Base-by-base conservation (phyloP, 257 asterid species). In the Solanum piurae region DNA sequence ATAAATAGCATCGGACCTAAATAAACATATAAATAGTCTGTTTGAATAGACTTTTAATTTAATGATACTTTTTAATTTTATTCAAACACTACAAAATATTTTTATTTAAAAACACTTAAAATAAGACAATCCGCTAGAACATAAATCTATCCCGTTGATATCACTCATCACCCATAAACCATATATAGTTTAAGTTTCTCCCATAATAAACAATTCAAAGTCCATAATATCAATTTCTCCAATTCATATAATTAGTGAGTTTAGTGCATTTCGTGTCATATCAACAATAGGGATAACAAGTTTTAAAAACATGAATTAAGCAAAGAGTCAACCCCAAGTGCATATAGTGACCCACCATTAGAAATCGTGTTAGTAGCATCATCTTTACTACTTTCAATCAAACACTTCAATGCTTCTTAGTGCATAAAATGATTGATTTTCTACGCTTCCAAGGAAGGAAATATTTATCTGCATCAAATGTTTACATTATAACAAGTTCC, bases 211-310 rank as follows among this genome's bases (percentile, higher is more conserved):
- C 60, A 84, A 31, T 37, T 60, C 38, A 84, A 27, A 62, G 12
- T 84, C 62, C 77, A 84, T 21, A 37, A 36, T 23, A 33, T 36
- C 75, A 84, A 37, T 68, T 12, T 40, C 40, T 38, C 60, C 60
- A 84, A 37, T 84, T 84, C 10, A 37, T 5, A 29, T 29, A 46
- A 58, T 20, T 58, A 80, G 16, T 29, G 18, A 80, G 5, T 62
- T 85, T 38, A 40, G 87, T 85, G 87, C 80, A 13, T 85, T 85
- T 85, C 11, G 87, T 66, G 75, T 44, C 75, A 85, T 85, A 16
- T 84, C 12, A 66, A 66, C 40, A 85, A 62, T 66, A 84, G 13
- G 25, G 25, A 27, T 2, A 20, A 23, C 77, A 85, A 85, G 75
- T 38, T 25, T 18, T 16, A 12, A 62, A 23, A 9, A n/a, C 52